phyloP scores from a whole-genome alignment of 2,329 filamentous ascomycete genomes.

The Didymella sp. region DNA sequence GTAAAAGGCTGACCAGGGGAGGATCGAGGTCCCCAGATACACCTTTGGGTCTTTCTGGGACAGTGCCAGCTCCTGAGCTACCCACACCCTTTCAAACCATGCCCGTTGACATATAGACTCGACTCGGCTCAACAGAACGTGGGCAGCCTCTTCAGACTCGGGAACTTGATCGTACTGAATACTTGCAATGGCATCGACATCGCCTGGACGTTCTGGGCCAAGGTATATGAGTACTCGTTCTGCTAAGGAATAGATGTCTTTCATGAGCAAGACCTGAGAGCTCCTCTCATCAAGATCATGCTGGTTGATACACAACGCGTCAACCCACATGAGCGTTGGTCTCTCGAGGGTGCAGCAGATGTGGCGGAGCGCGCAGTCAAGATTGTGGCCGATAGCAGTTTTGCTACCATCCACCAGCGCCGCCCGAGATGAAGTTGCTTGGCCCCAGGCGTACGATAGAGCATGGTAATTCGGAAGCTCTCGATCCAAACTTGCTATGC shows the following conservation, averaged over 20 bases:
- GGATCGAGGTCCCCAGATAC: not conserved
- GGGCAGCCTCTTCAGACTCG: not conserved
- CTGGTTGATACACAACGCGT: constrained; percentile 20
- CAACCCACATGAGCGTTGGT: constrained; percentile 10
- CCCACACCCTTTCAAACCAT: constrained; percentile 22
- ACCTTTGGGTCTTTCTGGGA: constrained; percentile 15
- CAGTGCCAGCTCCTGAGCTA: constrained; percentile 22
- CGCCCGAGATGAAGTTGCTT: not conserved
- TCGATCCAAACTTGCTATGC: not conserved
- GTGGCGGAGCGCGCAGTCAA: constrained; percentile 16
- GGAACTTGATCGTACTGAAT: not conserved
- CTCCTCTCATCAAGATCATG: constrained; percentile 12
- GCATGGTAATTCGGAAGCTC: constrained; percentile 11
- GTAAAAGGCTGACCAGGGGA: constrained; percentile 8
- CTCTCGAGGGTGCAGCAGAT: not conserved
- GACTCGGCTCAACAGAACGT: not conserved
- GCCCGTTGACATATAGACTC: constrained; percentile 4
- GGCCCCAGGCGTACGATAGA: constrained; percentile 20
- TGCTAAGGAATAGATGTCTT: constrained; percentile 11
- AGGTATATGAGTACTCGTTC: constrained; percentile 13
- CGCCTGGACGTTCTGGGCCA: not conserved
- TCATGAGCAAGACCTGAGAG: constrained; percentile 20
- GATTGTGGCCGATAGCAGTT: constrained; percentile 3
- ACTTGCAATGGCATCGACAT: not conserved
- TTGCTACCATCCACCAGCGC: not conserved